phyloP scores from a whole-genome alignment of 371 early-diverging fungal species.

The Mucor piriformis region DNA sequence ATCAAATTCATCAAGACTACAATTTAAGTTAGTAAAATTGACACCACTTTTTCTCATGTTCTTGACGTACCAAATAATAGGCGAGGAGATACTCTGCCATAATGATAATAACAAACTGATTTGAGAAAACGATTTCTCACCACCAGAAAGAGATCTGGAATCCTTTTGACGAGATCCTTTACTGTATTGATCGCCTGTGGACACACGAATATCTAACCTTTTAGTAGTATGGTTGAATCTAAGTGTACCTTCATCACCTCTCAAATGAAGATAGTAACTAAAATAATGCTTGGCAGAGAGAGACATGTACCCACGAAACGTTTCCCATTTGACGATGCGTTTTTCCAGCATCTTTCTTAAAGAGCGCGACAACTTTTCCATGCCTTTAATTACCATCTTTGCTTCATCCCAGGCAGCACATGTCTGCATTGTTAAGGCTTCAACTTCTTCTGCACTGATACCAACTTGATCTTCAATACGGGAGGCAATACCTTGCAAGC shows the following conservation, averaged over 20 bases:
- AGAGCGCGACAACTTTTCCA: constrained; percentile 39
- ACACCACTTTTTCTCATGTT: no score
- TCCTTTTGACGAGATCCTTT: constrained; percentile 72
- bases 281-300: constrained; percentile 77
- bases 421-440: constrained; percentile 51
- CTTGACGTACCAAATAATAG: constrained; percentile 85
- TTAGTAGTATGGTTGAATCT: constrained; percentile 79
- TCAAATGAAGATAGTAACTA: constrained; percentile 67
- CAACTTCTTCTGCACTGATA: constrained; percentile 60
- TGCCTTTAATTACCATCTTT: constrained; percentile 53
- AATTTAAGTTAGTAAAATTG: not conserved
- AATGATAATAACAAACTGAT: constrained; percentile 95
- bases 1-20: constrained; percentile 98
- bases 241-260: constrained; percentile 91
- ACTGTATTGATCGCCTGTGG: constrained; percentile 48
- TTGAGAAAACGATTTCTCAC: constrained; percentile 99
- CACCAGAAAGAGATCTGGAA: constrained; percentile 94
- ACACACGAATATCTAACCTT: constrained; percentile 64
- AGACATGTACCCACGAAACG: constrained; percentile 75
- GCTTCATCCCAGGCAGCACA: constrained; percentile 60
- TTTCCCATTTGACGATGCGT: constrained; percentile 68
- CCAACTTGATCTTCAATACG: constrained; percentile 4
- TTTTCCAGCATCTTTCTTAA: constrained; percentile 57
- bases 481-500: not conserved
- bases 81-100: constrained; percentile 96